Percentiles rank a stretch among this genome's conserved stretches.
These are phyloP conservation scores for Calonectria naviculata DNA, from an alignment of 2,329 filamentous ascomycete species.

Conservation along the genomic window DNA sequence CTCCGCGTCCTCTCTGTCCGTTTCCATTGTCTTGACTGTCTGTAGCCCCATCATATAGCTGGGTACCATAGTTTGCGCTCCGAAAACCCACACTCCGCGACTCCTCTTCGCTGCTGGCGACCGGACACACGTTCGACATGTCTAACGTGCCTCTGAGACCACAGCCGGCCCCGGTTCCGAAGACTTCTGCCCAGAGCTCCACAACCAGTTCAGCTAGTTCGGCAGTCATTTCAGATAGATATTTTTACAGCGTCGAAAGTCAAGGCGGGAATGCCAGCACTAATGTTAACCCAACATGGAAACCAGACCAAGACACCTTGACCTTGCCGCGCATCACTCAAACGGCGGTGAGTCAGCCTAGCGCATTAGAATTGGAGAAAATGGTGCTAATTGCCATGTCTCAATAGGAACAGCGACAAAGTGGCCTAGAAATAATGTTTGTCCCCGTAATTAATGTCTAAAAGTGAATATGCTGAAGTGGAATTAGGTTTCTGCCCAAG, in stretches of 20 bases:
- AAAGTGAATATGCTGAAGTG: background rate
- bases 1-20: background rate
- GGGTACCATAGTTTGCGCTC: background rate
- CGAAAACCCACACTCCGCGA: no score
- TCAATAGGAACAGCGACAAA: background rate
- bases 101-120: background rate
- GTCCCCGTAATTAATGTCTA: background rate
- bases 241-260: background rate
- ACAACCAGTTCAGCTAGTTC: no score
- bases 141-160: background rate
- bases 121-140: background rate
- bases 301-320: no score
- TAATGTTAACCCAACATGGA: background rate
- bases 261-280: background rate
- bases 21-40: background rate
- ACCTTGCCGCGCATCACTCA: background rate
- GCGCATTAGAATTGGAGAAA: background rate
- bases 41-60: no score
- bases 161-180: background rate
- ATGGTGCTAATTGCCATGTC: background rate
- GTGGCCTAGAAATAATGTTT: background rate
- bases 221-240: background rate
- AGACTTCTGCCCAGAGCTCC: background rate
- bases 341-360: background rate
- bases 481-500: background rate